A percentile compares a stretch with the other conserved stretches of the same genome.
These are phyloP conservation scores for Ganoderma lucidum DNA, from an alignment of 1,284 basidiomycete genomes.

Conservation along the genomic window DNA sequence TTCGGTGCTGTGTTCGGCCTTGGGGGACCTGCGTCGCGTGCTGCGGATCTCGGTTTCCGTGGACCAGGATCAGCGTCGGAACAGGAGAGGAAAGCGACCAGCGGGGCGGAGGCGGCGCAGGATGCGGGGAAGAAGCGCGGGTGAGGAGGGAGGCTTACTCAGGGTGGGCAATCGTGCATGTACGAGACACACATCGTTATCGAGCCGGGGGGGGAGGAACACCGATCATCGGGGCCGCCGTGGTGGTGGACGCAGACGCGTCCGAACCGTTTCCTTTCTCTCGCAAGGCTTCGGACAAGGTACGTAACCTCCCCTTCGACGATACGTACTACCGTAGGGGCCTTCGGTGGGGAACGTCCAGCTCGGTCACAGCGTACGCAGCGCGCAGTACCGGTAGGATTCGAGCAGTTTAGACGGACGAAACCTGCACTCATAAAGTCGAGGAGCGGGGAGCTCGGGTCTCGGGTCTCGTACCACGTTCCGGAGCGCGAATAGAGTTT, in stretches of 20 bases:
- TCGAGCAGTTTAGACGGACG: not conserved
- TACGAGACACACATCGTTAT: constrained; percentile 24
- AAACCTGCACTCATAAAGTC: not conserved
- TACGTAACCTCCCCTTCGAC: not conserved
- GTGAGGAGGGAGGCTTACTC: constrained; percentile 11
- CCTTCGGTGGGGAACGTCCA: not conserved
- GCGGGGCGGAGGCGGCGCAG: constrained; percentile 16
- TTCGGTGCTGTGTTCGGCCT: not conserved
- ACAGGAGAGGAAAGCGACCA: constrained; percentile 21
- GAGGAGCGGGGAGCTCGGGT: not conserved
- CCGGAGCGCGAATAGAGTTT: not conserved
- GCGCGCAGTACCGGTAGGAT: not conserved
- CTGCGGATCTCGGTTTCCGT: constrained; percentile 9
- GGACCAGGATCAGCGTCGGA: constrained; percentile 33
- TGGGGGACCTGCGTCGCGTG: not conserved
- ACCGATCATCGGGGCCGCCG: not conserved
- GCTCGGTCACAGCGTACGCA: not conserved
- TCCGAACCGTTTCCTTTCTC: not conserved
- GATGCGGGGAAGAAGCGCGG: constrained; percentile 24
- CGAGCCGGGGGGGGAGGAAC: not conserved
- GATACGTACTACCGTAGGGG: not conserved
- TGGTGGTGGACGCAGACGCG: not conserved
- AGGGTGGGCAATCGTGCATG: constrained; percentile 24
- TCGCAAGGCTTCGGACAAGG: constrained; percentile 2
- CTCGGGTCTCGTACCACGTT: not conserved